phyloP scores from a whole-genome alignment of 2,329 filamentous ascomycete genomes.

The Alternaria gansuensis region DNA sequence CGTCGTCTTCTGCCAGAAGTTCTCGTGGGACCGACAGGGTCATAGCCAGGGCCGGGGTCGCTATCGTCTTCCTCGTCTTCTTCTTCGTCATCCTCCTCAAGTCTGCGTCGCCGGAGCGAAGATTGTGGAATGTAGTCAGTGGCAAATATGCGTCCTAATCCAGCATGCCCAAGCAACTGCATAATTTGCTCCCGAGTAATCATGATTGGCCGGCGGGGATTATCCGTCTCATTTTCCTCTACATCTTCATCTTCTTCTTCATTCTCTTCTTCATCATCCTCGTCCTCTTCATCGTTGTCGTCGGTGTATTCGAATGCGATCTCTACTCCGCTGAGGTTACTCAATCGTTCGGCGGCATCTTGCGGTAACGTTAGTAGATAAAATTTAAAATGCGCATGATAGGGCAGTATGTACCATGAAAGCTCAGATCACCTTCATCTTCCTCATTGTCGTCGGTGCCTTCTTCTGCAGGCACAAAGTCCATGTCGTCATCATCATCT shows the following conservation, averaged over 20 bases:
- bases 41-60: slow-evolving; percentile 48
- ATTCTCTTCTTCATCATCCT: slow-evolving; percentile 30
- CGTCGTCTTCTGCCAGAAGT: slow-evolving; percentile 52
- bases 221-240: slow-evolving; percentile 34
- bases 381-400: neutral
- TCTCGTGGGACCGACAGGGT: slow-evolving; percentile 45
- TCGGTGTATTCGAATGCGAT: slow-evolving; percentile 55
- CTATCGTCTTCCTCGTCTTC: slow-evolving; percentile 54
- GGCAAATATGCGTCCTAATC: slow-evolving; percentile 63
- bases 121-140: slow-evolving; percentile 39
- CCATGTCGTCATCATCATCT: slow-evolving; percentile 60
- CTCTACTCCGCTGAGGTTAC: slow-evolving; percentile 54
- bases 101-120: slow-evolving; percentile 24
- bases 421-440: slow-evolving; percentile 49
- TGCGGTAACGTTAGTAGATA: slow-evolving; percentile 10
- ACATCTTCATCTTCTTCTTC: slow-evolving; percentile 36
- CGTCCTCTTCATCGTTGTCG: slow-evolving; percentile 49
- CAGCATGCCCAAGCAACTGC: slow-evolving; percentile 63
- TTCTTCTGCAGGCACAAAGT: slow-evolving; percentile 58
- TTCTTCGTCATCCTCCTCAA: slow-evolving; percentile 50
- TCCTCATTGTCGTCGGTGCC: slow-evolving; percentile 53
- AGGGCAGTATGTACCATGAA: slow-evolving; percentile 41
- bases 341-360: slow-evolving; percentile 56
- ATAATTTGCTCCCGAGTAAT: slow-evolving; percentile 62
- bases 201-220: slow-evolving; percentile 42